Conservation (phyloP, 2,329 filamentous ascomycete genomes). For the Escovopsis weberi region DNA sequence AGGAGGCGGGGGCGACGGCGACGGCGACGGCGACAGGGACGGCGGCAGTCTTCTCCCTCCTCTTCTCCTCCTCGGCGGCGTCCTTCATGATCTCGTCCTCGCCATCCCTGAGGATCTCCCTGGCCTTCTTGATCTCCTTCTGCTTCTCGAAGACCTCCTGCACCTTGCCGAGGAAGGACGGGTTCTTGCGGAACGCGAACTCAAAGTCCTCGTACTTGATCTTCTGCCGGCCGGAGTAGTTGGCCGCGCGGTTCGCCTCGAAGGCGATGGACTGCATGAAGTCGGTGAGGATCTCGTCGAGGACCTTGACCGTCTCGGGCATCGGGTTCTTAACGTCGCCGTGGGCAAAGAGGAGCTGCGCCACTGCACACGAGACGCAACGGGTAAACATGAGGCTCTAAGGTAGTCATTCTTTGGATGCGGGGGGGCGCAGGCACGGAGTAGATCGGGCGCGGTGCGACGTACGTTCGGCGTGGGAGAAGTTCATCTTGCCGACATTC, state of each 20-base stretch:
- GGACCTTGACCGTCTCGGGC: slow-evolving; percentile 66
- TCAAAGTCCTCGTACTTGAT: slow-evolving; percentile 98
- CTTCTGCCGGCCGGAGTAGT: slow-evolving; percentile 81
- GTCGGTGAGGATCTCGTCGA: slow-evolving; percentile 93
- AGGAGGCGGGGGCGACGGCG: not conserved
- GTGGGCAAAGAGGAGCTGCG: slow-evolving; percentile 62
- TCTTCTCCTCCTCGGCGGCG: slow-evolving; percentile 29
- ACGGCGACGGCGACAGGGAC: not conserved
- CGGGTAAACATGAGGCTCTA: not conserved
- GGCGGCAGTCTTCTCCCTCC: slow-evolving; percentile 14
- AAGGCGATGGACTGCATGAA: slow-evolving; percentile 92
- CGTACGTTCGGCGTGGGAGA: slow-evolving; percentile 56
- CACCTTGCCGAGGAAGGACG: slow-evolving; percentile 74
- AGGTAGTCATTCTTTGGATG: not conserved
- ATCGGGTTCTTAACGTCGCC: slow-evolving; percentile 68
- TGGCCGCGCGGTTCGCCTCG: slow-evolving; percentile 71
- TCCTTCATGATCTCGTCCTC: slow-evolving; percentile 45
- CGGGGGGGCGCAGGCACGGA: not conserved
- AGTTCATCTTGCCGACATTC: slow-evolving; percentile 74
- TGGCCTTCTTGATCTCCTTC: slow-evolving; percentile 67
- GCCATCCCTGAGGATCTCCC: slow-evolving; percentile 60
- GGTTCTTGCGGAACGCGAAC: slow-evolving; percentile 78
- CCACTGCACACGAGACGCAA: slow-evolving; percentile 32
- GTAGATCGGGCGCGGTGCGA: slow-evolving; percentile 4
- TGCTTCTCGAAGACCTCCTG: slow-evolving; percentile 83